These are phyloP conservation scores for Vitis riparia DNA, from an alignment of 164 flowering plant genomes.

Conservation along the genomic window DNA sequence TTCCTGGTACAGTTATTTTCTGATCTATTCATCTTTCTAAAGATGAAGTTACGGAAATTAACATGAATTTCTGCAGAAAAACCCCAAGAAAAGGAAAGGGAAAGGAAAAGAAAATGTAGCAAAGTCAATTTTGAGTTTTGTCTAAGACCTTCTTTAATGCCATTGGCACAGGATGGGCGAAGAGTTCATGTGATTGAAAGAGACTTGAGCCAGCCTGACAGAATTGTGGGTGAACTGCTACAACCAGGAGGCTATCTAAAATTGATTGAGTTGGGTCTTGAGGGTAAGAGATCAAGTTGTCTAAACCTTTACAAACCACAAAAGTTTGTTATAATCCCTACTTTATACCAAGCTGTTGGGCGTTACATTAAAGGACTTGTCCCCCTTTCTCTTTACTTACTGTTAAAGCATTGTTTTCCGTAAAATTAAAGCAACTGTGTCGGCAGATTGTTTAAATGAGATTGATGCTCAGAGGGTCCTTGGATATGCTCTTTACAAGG, in stretches of 20 bases:
- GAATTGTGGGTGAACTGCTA: conserved; percentile 32
- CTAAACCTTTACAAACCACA: not conserved
- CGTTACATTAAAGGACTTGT: no score
- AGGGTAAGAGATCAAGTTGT: conserved; percentile 13
- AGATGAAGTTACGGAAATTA: no score
- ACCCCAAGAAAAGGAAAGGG: no score
- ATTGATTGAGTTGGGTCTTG: conserved; percentile 29
- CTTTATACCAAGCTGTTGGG: not conserved
- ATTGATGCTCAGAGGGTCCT: conserved; percentile 44
- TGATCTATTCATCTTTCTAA: no score
- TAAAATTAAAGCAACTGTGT: not conserved
- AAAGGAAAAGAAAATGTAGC: no score
- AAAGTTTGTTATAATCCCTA: not conserved
- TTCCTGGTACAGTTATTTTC: no score
- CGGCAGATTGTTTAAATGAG: conserved; percentile 34
- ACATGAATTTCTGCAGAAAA: no score
- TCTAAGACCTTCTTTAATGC: not conserved
- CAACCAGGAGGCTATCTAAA: conserved; percentile 36
- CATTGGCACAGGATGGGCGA: conserved; percentile 27
- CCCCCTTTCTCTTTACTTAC: no score
- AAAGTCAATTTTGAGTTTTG: no score
- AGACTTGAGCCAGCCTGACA: conserved; percentile 30
- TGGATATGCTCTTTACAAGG: conserved; percentile 42
- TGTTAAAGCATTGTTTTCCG: no score
- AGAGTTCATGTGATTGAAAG: conserved; percentile 35